Evolutionary conservation across 2,329 filamentous ascomycete species (phyloP), one percentile per base, ranked within the genome.

Genomic region (Colletotrichum sp.): DNA sequence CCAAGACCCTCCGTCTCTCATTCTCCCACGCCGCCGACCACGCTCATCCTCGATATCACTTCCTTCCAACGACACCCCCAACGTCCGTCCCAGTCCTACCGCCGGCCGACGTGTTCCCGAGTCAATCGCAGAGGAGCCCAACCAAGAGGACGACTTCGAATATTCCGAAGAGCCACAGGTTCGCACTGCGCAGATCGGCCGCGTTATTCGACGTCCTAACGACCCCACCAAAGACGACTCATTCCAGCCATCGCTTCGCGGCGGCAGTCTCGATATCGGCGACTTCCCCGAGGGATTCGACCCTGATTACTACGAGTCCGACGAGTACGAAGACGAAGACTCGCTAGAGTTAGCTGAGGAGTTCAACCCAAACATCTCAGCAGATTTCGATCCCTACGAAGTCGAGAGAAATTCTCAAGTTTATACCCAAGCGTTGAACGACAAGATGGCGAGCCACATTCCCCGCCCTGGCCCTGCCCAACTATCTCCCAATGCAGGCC

Each of bases 401-500:
- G 28, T 69, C 59, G 64, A 76, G 65, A 26, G 34, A 21, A 67
- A 59, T 18, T 65, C 70, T 15, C 39, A 36, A 26, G 30, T 64
- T 28, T 39, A 62, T 24, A 44, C 18, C 4, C 79, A 78, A 79
- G 70, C 68, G 24, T 39, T 72, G 21, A 26, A 59, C 75, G 85
- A 66, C 75, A 85, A 66, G 49, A 85, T 89, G 88, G 81, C 86
- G 76, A 80, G 82, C 77, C 86, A 79, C 72, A 91, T 98, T 80
- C 96, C 97, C 75, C 95, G 96, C 88, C 96, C 96, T 74, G 96
- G 96, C 69, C 96, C 96, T 73, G 96, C 96, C 76, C 95, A 94
- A 81, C 89, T 99, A 79, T 93, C 92, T 78, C 92, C 94, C 73
- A 95, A 95, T 84, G 95, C 96, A 52, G 95, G 95, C 16, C 93